phyloP scores from a whole-genome alignment of 179 eudicot genomes.

The Pouteria campechiana region DNA sequence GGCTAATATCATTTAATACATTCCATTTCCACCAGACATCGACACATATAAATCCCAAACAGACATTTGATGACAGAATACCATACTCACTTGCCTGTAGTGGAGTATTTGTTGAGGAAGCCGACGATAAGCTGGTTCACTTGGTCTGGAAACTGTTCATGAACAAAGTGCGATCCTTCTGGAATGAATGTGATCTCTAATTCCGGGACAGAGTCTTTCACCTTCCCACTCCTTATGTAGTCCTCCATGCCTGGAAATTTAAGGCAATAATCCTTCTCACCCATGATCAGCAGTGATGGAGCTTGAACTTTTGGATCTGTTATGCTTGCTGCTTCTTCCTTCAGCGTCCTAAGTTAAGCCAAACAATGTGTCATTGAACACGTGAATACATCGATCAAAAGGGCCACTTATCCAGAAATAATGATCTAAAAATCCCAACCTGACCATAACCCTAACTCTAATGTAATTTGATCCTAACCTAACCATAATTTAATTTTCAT shows the following conservation, averaged over 20 bases:
- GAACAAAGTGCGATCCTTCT: conserved; percentile 22
- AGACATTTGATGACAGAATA: too few relatives aligned
- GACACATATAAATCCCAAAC: too few relatives aligned
- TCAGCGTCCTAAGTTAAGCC: conserved; percentile 2
- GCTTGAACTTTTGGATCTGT: conserved; percentile 4
- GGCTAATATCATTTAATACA: too few relatives aligned
- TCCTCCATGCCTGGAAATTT: conserved; percentile 19
- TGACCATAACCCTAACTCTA: too few relatives aligned
- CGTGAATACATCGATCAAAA: too few relatives aligned
- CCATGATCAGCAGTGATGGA: conserved; percentile 11
- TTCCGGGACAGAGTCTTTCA: conserved; percentile 11
- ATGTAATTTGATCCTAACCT: too few relatives aligned
- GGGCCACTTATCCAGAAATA: too few relatives aligned
- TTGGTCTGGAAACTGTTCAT: conserved; percentile 19
- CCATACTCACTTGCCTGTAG: too few relatives aligned
- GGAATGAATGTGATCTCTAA: conserved; percentile 8
- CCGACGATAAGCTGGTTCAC: conserved; percentile 13
- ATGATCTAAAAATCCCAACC: too few relatives aligned
- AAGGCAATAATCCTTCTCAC: conserved; percentile 18
- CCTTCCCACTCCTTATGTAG: conserved; percentile 5
- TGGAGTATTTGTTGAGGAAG: conserved; percentile 9
- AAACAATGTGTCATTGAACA: too few relatives aligned
- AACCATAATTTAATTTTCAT: too few relatives aligned
- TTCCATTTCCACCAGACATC: too few relatives aligned
- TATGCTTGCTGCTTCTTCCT: conserved; percentile 2